Evolutionary conservation across 768 basidiomycete species (phyloP), one percentile per base, ranked within the genome.

Genomic region (Russula virescens): DNA sequence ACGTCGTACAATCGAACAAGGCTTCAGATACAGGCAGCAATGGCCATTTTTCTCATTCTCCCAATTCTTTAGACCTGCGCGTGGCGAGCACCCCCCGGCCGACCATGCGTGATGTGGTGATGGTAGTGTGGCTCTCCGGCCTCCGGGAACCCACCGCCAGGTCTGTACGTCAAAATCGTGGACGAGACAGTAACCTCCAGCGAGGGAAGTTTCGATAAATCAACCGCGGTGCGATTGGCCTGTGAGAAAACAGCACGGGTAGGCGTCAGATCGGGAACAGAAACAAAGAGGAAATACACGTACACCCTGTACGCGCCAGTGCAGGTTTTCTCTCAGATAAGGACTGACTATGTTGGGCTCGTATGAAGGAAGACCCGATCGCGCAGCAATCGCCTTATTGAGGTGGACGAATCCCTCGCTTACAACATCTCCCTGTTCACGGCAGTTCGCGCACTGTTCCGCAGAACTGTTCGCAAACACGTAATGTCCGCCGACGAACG

Each of bases 401-500:
- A 51, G 50, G 50, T 51, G 50, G 5, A 51, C 50, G 19, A 51
- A 34, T 2, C 50, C 50, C 31, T 51, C 31, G 9, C 19, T 11
- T 9, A n/a, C 19, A 10, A 21, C 1, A 3, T 34, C 31, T 19
- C 5, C 31, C 9, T 21, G 19, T 3, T 21, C 25, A 6, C 2
- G 2, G 26, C 49, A 50, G 8, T 31, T 31, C 31, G 31, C 31
- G 31, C 31, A 31, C 31, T 31, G 16, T 31, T 50, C 18, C 19
- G 19, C 50, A 28, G 8, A 26, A 21, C 31, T 21, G 31, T 21
- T 34, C 28, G 19, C 50, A 9, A 34, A 34, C 11, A 18, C 28
- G 31, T 10, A 4, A 26, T 51, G 50, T 10, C 9, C 19, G 19
- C 50, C 50, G 31, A 51, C 76, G 61, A 75, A 75, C 53, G 71